These are phyloP conservation scores for Neoboletus brunneissimus DNA, from an alignment of 768 basidiomycete genomes.

Conservation along the genomic window DNA sequence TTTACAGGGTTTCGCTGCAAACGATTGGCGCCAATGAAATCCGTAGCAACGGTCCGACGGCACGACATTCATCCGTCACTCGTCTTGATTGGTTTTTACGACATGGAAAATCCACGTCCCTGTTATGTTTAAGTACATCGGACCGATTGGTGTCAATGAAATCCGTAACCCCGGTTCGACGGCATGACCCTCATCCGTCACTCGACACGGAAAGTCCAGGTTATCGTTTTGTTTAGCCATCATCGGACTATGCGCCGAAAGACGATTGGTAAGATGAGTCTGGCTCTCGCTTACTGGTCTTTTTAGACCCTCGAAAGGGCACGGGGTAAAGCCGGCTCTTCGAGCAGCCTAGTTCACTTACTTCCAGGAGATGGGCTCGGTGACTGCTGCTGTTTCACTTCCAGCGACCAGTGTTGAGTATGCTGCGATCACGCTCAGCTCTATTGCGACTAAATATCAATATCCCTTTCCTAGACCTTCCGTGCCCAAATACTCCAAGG, in stretches of 20 bases:
- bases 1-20: neutral
- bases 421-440: neutral
- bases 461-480: neutral
- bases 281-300: neutral
- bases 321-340: neutral
- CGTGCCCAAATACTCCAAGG: slow-evolving; percentile 1
- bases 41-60: neutral
- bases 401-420: neutral
- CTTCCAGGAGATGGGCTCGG: slow-evolving; percentile 2
- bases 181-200: neutral
- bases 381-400: neutral
- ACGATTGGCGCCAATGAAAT: neutral
- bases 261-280: neutral
- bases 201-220: neutral
- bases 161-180: neutral
- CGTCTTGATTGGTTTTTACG: neutral
- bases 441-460: slow-evolving; percentile 1
- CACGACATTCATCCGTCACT: neutral
- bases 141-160: neutral
- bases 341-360: neutral
- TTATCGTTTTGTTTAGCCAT: neutral
- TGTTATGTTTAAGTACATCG: neutral
- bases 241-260: neutral
- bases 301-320: neutral
- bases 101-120: neutral